Conservation (phyloP, 179 eudicot species). For the Patellifolia procumbens region DNA sequence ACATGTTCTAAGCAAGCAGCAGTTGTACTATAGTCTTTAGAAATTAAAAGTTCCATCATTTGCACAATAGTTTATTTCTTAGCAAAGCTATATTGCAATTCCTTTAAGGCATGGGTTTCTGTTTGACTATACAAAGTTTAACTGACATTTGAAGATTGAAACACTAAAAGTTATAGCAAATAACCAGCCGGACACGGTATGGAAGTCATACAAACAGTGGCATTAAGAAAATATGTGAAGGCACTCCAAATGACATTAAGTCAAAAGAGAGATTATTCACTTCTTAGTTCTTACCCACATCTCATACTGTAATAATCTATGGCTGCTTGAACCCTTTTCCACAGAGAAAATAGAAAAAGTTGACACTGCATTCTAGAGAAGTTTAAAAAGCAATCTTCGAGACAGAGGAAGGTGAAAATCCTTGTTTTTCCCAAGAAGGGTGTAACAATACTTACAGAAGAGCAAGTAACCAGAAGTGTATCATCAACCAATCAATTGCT, state of each 20-base stretch:
- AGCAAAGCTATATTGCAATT: not conserved
- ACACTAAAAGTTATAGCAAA: not conserved
- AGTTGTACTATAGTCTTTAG: not conserved
- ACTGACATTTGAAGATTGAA: not conserved
- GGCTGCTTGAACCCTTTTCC: not conserved
- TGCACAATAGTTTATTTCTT: too few species aligned
- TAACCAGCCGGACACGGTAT: not conserved
- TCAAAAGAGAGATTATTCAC: not conserved
- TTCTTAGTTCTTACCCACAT: not conserved
- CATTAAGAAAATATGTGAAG: not conserved
- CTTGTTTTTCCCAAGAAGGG: not conserved
- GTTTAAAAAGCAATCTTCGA: not conserved
- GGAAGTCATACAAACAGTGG: not conserved
- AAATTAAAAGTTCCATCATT: conserved; percentile 1
- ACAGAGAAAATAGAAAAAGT: not conserved
- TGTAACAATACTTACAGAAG: not conserved
- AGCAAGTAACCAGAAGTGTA: not conserved
- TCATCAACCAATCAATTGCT: not conserved
- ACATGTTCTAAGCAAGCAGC: not conserved
- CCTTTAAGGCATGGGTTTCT: not conserved
- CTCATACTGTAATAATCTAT: not conserved
- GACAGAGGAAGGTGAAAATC: not conserved
- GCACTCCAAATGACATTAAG: not conserved
- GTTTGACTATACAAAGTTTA: not conserved
- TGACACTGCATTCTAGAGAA: not conserved